Percentiles rank a stretch among this genome's conserved stretches.
These are phyloP conservation scores for Aspergillus nidulans DNA, from an alignment of 495 filamentous ascomycete species.

Conservation along the genomic window DNA sequence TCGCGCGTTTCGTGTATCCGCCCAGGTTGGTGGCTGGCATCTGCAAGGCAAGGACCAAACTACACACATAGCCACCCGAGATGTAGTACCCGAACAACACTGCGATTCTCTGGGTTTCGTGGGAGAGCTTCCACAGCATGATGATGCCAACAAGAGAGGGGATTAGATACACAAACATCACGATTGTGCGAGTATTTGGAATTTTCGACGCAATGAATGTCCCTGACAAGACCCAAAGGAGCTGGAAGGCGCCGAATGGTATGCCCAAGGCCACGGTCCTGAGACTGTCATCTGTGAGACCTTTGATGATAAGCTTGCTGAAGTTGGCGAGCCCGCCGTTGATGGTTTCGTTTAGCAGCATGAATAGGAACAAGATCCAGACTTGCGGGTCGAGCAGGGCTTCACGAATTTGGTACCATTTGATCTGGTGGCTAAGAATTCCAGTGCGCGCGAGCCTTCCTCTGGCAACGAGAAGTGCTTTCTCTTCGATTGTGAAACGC, in stretches of 20 bases:
- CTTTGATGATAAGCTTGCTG: constrained; percentile 38
- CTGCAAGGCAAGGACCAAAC: constrained; percentile 35
- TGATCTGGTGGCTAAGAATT: constrained; percentile 38
- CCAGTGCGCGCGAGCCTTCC: constrained; percentile 19
- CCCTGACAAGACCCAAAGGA: constrained; percentile 32
- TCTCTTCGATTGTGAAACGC: constrained; percentile 35
- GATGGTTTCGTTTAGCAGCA: constrained; percentile 33
- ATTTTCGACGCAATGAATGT: constrained; percentile 31
- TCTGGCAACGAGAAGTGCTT: constrained; percentile 35
- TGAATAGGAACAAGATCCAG: constrained; percentile 36
- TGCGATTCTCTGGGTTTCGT: constrained; percentile 25
- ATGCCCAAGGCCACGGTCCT: constrained; percentile 33
- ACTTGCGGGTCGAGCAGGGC: constrained; percentile 36
- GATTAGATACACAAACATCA: constrained; percentile 34
- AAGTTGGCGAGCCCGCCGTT: constrained; percentile 37
- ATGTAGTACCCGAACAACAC: constrained; percentile 41
- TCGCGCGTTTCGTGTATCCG: constrained; percentile 41
- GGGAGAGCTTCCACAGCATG: constrained; percentile 34
- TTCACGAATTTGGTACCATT: constrained; percentile 44
- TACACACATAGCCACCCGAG: constrained; percentile 34
- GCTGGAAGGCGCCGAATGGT: constrained; percentile 36
- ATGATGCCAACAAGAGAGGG: constrained; percentile 32
- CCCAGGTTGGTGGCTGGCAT: constrained; percentile 39
- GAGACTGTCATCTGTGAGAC: constrained; percentile 26
- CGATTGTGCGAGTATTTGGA: constrained; percentile 28